Evolutionary conservation across 2,329 filamentous ascomycete species (phyloP).

Genomic region (Mycosphaerella arachidis): DNA sequence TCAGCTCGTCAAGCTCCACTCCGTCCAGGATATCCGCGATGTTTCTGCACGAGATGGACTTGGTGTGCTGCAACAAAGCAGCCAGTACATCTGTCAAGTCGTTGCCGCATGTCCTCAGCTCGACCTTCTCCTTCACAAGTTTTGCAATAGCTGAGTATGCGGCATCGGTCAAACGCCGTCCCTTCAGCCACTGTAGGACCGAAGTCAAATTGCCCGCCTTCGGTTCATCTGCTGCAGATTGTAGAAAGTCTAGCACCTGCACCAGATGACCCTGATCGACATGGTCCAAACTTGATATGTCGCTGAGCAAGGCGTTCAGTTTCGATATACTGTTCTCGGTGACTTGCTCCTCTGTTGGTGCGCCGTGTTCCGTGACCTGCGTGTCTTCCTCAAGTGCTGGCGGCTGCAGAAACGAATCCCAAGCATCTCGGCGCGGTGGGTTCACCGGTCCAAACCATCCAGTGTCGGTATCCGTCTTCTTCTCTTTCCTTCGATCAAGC

Average conservation of each 20-base stretch:
- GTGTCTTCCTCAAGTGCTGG: not conserved
- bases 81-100: conserved; percentile 3
- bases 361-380: conserved; percentile 2
- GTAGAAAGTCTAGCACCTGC: conserved; percentile 21
- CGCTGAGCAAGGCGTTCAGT: conserved; percentile 21
- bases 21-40: conserved; percentile 10
- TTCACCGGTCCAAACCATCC: conserved; percentile 14
- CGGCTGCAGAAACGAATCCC: conserved; percentile 12
- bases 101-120: not conserved
- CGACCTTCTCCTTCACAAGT: conserved; percentile 20
- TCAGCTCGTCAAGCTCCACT: not conserved
- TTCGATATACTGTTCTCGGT: conserved; percentile 18
- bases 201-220: conserved; percentile 20
- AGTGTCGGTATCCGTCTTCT: conserved; percentile 4
- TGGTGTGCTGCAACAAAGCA: not conserved
- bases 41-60: too few species aligned
- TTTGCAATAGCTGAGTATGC: not conserved
- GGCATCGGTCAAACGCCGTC: not conserved
- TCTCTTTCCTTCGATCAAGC: conserved; percentile 2
- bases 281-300: not conserved
- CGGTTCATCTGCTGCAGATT: conserved; percentile 23
- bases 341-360: conserved; percentile 7
- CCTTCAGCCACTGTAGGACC: conserved; percentile 22
- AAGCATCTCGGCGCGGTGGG: conserved; percentile 6
- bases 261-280: conserved; percentile 8